These are phyloP conservation scores for Orychophragmus violaceus DNA, from an alignment of 345 rosid genomes.

Conservation along the genomic window DNA sequence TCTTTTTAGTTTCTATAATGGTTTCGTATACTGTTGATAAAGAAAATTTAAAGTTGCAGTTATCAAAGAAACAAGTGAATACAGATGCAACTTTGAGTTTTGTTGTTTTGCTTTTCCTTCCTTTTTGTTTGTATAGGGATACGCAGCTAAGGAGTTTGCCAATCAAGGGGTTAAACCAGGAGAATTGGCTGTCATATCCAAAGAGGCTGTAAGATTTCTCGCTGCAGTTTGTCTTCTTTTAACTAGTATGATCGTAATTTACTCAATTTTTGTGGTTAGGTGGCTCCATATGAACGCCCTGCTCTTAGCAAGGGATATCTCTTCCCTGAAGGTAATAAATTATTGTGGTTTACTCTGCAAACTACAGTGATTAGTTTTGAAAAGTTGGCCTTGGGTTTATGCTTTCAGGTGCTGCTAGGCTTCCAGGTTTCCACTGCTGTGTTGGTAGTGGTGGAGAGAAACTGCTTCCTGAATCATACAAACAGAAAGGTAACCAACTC, in stretches of 20 bases:
- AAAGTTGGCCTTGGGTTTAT: background rate
- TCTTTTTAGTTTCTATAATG: background rate
- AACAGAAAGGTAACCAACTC: constrained; percentile 53
- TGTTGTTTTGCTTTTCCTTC: background rate
- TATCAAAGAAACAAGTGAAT: too few species aligned
- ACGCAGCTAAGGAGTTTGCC: constrained; percentile 92
- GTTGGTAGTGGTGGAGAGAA: constrained; percentile 99
- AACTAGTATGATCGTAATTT: background rate
- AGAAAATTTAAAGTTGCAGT: too few species aligned
- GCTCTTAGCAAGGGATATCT: constrained; percentile 92
- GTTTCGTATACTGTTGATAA: too few species aligned
- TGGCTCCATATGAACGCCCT: constrained; percentile 94
- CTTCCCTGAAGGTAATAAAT: constrained; percentile 60
- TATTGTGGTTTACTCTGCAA: background rate
- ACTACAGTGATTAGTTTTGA: background rate
- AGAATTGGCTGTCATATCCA: constrained; percentile 86
- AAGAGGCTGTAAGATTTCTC: constrained; percentile 63
- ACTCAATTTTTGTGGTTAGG: constrained; percentile 38
- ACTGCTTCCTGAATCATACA: constrained; percentile 85
- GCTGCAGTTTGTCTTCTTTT: background rate
- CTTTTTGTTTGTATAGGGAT: too few species aligned
- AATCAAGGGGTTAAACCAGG: constrained; percentile 84
- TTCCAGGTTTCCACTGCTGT: constrained; percentile 93
- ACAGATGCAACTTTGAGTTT: background rate
- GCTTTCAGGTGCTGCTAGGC: constrained; percentile 81